A percentile compares a stretch with the other conserved stretches of the same genome.
Conservation (phyloP, 306 rosid species). For the Cicer bijugum region DNA sequence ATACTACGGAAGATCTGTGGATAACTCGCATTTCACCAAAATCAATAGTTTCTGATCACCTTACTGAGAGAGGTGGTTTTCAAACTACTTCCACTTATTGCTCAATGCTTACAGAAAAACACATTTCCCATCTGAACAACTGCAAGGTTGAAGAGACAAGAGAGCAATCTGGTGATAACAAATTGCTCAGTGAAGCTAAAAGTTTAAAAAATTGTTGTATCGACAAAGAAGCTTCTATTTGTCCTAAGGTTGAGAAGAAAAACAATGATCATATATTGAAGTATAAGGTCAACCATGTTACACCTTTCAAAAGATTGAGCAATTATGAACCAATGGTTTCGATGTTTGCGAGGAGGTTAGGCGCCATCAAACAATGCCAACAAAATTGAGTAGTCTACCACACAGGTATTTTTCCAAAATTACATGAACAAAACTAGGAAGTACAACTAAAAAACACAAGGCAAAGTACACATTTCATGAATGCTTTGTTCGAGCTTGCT, state of each 20-base stretch:
- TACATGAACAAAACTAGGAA: too few relatives aligned
- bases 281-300: slow-evolving; percentile 34
- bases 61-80: too few relatives aligned
- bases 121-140: slow-evolving; percentile 28
- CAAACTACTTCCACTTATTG: too few relatives aligned
- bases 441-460: neutral
- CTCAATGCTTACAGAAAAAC: too few relatives aligned
- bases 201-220: slow-evolving; percentile 41
- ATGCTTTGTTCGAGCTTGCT: neutral
- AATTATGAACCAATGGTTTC: slow-evolving; percentile 64
- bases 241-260: slow-evolving; percentile 39
- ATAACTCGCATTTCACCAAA: too few relatives aligned
- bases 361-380: slow-evolving; percentile 63
- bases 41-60: too few relatives aligned
- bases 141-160: slow-evolving; percentile 42
- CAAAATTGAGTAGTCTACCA: slow-evolving; percentile 44
- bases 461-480: neutral
- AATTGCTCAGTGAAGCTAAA: slow-evolving; percentile 44
- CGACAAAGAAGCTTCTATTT: slow-evolving; percentile 42
- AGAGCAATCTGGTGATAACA: slow-evolving; percentile 46
- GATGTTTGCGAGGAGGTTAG: slow-evolving; percentile 72
- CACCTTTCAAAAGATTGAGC: slow-evolving; percentile 47
- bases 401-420: slow-evolving; percentile 26
- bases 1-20: too few relatives aligned
- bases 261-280: slow-evolving; percentile 46